These are phyloP conservation scores for Coemansia sp. DNA, from an alignment of 192 early-diverging fungal species.

Conservation along the genomic window DNA sequence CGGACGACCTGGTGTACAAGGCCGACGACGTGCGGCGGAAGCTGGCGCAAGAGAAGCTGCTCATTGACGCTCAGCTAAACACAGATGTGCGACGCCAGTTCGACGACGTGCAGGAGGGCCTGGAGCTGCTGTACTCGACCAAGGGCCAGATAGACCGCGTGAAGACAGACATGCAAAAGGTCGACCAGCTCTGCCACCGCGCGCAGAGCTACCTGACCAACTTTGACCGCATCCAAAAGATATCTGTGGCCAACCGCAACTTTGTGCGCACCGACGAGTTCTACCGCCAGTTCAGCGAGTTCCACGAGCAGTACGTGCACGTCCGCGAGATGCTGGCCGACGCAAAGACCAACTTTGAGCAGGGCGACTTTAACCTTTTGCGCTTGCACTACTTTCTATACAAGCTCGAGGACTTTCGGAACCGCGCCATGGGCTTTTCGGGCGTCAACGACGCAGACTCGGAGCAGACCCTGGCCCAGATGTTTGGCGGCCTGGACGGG, in stretches of 20 bases:
- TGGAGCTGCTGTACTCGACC: constrained; percentile 75
- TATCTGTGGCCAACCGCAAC: constrained; percentile 94
- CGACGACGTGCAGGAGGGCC: constrained; percentile 86
- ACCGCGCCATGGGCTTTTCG: constrained; percentile 82
- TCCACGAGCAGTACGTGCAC: constrained; percentile 79
- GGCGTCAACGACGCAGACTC: constrained; percentile 72
- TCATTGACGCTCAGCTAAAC: constrained; percentile 95
- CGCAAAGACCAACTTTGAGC: constrained; percentile 57
- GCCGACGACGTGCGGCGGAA: constrained; percentile 79
- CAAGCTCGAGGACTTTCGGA: constrained; percentile 86
- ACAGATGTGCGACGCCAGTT: constrained; percentile 91
- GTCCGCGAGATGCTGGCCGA: constrained; percentile 72
- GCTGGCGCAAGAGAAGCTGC: constrained; percentile 85
- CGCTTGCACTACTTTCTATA: constrained; percentile 88
- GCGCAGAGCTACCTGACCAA: constrained; percentile 87
- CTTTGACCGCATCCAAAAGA: constrained; percentile 90
- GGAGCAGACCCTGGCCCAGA: constrained; percentile 79
- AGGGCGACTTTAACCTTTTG: constrained; percentile 70
- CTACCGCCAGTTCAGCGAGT: constrained; percentile 84
- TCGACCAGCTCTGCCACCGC: constrained; percentile 86
- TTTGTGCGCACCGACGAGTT: constrained; percentile 88
- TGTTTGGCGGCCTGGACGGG: constrained; percentile 84
- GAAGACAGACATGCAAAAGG: constrained; percentile 75
- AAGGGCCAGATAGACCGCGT: constrained; percentile 67
- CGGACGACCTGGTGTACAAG: constrained; percentile 92